phyloP scores from a whole-genome alignment of 352 stramenopile genomes.

The Aphanomyces cochlioides region DNA sequence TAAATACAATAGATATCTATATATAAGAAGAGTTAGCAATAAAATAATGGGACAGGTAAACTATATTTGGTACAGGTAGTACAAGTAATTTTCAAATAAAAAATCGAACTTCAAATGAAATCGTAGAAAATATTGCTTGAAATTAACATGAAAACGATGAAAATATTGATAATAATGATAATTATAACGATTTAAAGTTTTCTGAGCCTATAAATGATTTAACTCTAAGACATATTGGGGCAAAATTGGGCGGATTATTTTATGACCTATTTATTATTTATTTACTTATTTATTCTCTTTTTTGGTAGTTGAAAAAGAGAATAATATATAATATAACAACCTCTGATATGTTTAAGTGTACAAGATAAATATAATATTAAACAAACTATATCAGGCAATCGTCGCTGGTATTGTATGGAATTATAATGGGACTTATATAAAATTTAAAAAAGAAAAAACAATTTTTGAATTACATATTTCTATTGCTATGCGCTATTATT shows the following conservation, averaged over 20 bases:
- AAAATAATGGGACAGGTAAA: constrained; percentile 4
- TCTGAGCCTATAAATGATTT: neutral
- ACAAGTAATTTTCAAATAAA: constrained; percentile 5
- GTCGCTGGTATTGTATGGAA: neutral
- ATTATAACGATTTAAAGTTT: constrained; percentile 11
- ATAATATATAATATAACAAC: constrained; percentile 12
- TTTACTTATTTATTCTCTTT: constrained; percentile 6
- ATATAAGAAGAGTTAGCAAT: constrained; percentile 7
- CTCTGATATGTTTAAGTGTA: constrained; percentile 8
- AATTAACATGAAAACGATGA: constrained; percentile 5
- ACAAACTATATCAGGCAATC: constrained; percentile 1
- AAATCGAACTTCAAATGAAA: constrained; percentile 7
- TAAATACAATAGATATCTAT: constrained; percentile 5
- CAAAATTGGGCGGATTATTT: neutral
- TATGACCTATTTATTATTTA: neutral
- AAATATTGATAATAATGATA: constrained; percentile 12
- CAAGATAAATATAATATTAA: constrained; percentile 5
- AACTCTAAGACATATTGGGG: constrained; percentile 8
- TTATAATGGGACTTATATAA: too few species aligned
- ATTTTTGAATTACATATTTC: too few species aligned
- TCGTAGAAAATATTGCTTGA: neutral
- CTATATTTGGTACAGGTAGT: constrained; percentile 8
- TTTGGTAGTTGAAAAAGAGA: constrained; percentile 5
- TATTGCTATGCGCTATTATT: too few species aligned
- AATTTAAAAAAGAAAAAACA: too few species aligned